Base-by-base conservation (phyloP, 225 moss, liverwort and hornwort genomes). In the Straminergon stramineum region DNA sequence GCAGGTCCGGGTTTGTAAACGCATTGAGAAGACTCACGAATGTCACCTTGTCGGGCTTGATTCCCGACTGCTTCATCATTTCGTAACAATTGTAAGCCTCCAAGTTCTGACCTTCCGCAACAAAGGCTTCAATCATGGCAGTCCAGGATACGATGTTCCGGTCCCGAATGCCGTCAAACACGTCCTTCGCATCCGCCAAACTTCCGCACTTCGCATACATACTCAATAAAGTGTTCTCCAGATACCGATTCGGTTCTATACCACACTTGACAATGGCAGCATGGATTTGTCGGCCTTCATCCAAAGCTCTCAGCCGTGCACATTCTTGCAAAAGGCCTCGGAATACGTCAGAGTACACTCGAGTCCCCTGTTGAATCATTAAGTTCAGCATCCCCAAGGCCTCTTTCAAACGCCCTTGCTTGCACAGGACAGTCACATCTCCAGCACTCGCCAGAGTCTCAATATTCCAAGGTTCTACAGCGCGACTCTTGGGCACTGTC, bases 191-290 rank as follows among this genome's bases (percentile, higher is more conserved):
- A 89, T 93, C 93, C 48, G 64, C 74, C 82, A 94, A 79, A 83
- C 91, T 94, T 77, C 93, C 93, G 75, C 95, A 94, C 74, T 95
- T 95, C 64, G 95, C 94, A 65, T 94, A 94, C 95, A 94, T 94
- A 52, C 91, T 94, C 87, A 95, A 58, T 26, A 95, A 68, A 43
- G 95, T 93, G 76, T 94, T 95, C 68, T 94, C 94, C 53, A 95
- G 89, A 63, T 94, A 94, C 83, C 93, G 83, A 24, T 90, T 94
- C 7, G 94, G 89, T 75, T 91, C 88, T 56, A 94, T 92, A 43
- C 94, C 94, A 86, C 88, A 91, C 81, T 87, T 88, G 58, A 74
- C 39, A 63, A 94, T 94, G 81, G 91, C 89, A 80, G 79, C 89
- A 87, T 95, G 95, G 58, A 95, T 87, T 84, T 88, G 73, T 31